Evolutionary conservation across 2,329 filamentous ascomycete genomes (phyloP).

Genomic region (Hypomyces rosellus): DNA sequence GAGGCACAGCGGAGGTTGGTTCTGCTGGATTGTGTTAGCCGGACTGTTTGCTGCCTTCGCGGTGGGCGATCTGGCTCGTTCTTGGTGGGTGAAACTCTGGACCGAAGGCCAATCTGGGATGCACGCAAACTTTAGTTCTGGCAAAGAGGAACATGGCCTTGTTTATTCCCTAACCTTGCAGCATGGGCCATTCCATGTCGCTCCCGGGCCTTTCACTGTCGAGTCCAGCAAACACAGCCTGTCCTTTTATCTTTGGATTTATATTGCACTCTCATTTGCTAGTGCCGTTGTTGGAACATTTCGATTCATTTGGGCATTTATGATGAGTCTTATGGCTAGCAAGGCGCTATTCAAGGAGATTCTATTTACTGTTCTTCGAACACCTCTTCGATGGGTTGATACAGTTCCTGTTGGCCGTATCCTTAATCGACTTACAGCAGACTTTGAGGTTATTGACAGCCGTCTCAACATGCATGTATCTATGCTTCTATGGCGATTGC

Average conservation of each 20-base stretch:
- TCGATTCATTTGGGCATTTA: conserved; percentile 57
- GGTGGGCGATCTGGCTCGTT: conserved; percentile 49
- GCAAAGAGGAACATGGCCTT: conserved; percentile 29
- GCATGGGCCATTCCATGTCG: conserved; percentile 37
- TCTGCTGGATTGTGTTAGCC: conserved; percentile 52
- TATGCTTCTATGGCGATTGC: conserved; percentile 51
- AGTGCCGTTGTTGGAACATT: conserved; percentile 54
- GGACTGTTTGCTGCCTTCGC: conserved; percentile 50
- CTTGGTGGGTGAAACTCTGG: conserved; percentile 62
- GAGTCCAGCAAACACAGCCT: conserved; percentile 34
- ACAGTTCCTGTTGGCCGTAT: conserved; percentile 72
- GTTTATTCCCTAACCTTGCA: conserved; percentile 42
- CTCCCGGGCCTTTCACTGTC: conserved; percentile 23
- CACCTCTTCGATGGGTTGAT: conserved; percentile 73
- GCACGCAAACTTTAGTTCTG: conserved; percentile 11
- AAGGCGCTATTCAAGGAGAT: conserved; percentile 60
- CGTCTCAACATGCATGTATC: conserved; percentile 57
- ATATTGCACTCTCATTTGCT: conserved; percentile 52
- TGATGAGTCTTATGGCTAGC: conserved; percentile 63
- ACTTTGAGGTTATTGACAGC: conserved; percentile 69
- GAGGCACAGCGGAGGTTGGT: conserved; percentile 55
- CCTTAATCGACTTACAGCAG: conserved; percentile 70
- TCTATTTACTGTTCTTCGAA: conserved; percentile 60
- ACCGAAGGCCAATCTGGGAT: conserved; percentile 31
- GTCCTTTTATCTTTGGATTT: conserved; percentile 61